These are phyloP conservation scores for Rhodotorula mucilaginosa DNA, from an alignment of 1,284 basidiomycete species.

Conservation along the genomic window DNA sequence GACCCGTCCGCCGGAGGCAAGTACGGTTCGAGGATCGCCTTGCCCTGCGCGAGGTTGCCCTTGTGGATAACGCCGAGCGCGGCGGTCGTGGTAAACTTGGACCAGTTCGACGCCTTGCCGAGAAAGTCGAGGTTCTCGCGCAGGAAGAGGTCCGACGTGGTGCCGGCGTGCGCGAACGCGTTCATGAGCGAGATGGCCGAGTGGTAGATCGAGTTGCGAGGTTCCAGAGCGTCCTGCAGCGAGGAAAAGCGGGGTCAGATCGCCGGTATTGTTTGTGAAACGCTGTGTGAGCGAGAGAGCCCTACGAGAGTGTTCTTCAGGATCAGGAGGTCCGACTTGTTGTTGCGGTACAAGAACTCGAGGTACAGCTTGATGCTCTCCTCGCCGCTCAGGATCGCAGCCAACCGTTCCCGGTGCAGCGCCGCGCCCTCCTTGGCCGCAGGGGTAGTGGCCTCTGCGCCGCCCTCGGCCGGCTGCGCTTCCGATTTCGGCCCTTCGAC, in stretches of 20 bases:
- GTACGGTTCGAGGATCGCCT: slow-evolving; percentile 89
- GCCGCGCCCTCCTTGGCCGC: slow-evolving; percentile 55
- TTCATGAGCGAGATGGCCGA: slow-evolving; percentile 91
- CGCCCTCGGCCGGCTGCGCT: slow-evolving; percentile 45
- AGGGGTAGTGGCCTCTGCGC: background rate
- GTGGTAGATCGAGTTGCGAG: slow-evolving; percentile 92
- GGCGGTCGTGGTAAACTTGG: slow-evolving; percentile 93
- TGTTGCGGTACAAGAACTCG: slow-evolving; percentile 90
- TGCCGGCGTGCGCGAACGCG: slow-evolving; percentile 93
- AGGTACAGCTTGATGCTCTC: slow-evolving; percentile 86
- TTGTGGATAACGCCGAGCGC: slow-evolving; percentile 95
- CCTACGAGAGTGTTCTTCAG: slow-evolving; percentile 83
- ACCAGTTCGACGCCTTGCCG: slow-evolving; percentile 89
- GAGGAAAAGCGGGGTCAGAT: background rate
- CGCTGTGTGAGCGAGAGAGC: background rate
- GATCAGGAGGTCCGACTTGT: slow-evolving; percentile 84
- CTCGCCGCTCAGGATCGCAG: slow-evolving; percentile 73
- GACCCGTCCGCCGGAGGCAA: slow-evolving; percentile 63
- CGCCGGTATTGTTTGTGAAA: too few species aligned
- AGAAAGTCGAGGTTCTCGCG: slow-evolving; percentile 95
- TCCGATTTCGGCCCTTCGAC: slow-evolving; percentile 19
- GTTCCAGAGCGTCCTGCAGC: slow-evolving; percentile 79
- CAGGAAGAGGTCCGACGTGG: slow-evolving; percentile 86
- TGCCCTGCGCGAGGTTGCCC: slow-evolving; percentile 87
- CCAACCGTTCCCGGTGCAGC: slow-evolving; percentile 59